A percentile compares a stretch with the other conserved stretches of the same genome.
phyloP scores from a whole-genome alignment of 1,284 basidiomycete genomes.

The Thecaphora thlaspeos region DNA sequence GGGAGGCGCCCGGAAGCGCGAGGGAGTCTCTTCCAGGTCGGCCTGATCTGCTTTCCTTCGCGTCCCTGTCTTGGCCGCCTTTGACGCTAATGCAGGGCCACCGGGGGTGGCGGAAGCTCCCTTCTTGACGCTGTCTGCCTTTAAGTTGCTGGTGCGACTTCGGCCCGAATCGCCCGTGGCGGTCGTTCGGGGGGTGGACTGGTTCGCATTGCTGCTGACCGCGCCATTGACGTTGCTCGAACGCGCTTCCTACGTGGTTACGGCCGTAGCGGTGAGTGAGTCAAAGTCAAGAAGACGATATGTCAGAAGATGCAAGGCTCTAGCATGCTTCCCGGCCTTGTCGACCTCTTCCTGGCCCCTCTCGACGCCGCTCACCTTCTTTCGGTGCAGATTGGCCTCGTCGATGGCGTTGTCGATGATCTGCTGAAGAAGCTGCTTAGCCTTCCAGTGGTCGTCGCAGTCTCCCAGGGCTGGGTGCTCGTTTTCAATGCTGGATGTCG shows the following conservation, averaged over 20 bases:
- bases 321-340: slow-evolving; percentile 18
- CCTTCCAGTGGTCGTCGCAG: slow-evolving; percentile 45
- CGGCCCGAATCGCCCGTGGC: slow-evolving; percentile 3
- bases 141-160: slow-evolving; percentile 4
- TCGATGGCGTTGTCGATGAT: slow-evolving; percentile 48
- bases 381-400: slow-evolving; percentile 39
- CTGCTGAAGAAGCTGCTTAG: slow-evolving; percentile 39
- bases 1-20: slow-evolving; percentile 25
- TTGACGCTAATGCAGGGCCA: slow-evolving; percentile 1
- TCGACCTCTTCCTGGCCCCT: slow-evolving; percentile 17
- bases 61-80: slow-evolving; percentile 5
- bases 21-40: slow-evolving; percentile 28
- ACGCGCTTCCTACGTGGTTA: slow-evolving; percentile 2
- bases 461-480: slow-evolving; percentile 35
- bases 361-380: slow-evolving; percentile 12
- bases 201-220: slow-evolving; percentile 11
- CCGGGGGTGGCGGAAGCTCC: neutral
- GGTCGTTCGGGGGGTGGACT: slow-evolving; percentile 7
- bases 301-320: too few relatives aligned
- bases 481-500: slow-evolving; percentile 12
- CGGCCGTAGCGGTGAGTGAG: too few relatives aligned
- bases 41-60: slow-evolving; percentile 34
- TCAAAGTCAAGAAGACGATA: too few relatives aligned
- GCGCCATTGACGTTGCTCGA: neutral
- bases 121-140: neutral